phyloP scores from a whole-genome alignment of 2,329 filamentous ascomycete genomes.

The Diaporthe citri region DNA sequence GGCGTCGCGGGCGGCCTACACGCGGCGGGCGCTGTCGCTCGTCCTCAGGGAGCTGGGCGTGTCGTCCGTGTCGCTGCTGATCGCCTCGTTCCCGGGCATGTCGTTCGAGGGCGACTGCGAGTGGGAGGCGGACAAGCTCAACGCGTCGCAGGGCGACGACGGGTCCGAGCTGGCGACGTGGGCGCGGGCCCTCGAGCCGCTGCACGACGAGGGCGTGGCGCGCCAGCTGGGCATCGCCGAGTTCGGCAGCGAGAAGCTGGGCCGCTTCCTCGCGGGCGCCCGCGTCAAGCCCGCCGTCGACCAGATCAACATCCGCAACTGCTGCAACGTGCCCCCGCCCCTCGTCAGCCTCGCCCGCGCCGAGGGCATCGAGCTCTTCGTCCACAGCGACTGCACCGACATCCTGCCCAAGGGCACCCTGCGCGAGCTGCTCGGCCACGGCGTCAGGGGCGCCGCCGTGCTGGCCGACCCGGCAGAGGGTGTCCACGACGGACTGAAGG shows the following conservation, averaged over 20 bases:
- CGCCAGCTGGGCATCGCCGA: conserved; percentile 87
- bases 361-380: conserved; percentile 86
- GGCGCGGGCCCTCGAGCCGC: conserved; percentile 75
- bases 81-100: conserved; percentile 93
- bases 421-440: conserved; percentile 83
- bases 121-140: conserved; percentile 76
- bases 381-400: conserved; percentile 94
- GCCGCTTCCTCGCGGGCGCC: conserved; percentile 80
- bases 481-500: conserved; percentile 70
- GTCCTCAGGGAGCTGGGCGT: conserved; percentile 86
- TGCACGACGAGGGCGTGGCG: conserved; percentile 77
- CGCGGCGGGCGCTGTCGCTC: conserved; percentile 81
- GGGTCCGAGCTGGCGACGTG: conserved; percentile 78
- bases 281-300: conserved; percentile 83
- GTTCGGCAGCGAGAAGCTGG: conserved; percentile 87
- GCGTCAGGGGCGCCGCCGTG: conserved; percentile 79
- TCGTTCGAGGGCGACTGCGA: conserved; percentile 95
- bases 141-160: conserved; percentile 72
- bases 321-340: conserved; percentile 93
- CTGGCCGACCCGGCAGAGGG: conserved; percentile 68
- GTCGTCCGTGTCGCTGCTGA: conserved; percentile 84
- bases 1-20: conserved; percentile 73
- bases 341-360: conserved; percentile 87
- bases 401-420: conserved; percentile 89
- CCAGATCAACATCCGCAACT: conserved; percentile 96